Conservation (phyloP, 1,284 basidiomycete species). For the Cutaneotrichosporon arboriforme region DNA sequence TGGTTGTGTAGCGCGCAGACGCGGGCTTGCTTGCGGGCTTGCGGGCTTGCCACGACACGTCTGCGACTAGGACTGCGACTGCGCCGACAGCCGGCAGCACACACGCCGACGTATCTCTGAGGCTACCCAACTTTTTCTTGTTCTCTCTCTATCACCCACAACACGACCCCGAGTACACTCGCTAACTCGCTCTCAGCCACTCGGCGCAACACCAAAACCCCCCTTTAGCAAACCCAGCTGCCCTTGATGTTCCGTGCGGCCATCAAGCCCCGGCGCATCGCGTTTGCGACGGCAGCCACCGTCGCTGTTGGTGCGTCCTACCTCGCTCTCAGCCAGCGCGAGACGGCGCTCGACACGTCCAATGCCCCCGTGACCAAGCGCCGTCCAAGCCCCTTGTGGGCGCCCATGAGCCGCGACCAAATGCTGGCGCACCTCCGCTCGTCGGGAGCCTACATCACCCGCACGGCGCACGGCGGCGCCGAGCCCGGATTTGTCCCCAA, state of each 20-base stretch:
- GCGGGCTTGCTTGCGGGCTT: too few species aligned
- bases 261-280: neutral
- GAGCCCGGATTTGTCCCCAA: conserved; percentile 29
- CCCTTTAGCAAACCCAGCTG: too few species aligned
- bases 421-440: conserved; percentile 50
- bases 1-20: too few species aligned
- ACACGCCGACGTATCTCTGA: too few species aligned
- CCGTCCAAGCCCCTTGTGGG: conserved; percentile 49
- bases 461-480: conserved; percentile 33
- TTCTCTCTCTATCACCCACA: too few species aligned
- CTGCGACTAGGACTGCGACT: too few species aligned
- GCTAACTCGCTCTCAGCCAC: too few species aligned
- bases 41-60: too few species aligned
- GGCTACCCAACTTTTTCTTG: too few species aligned
- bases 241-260: conserved; percentile 5
- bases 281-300: neutral
- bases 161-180: too few species aligned
- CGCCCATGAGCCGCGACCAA: conserved; percentile 49
- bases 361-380: conserved; percentile 23
- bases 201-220: too few species aligned
- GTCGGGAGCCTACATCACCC: conserved; percentile 39
- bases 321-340: neutral
- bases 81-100: too few species aligned
- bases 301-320: neutral
- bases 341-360: conserved; percentile 4